phyloP scores from a whole-genome alignment of 73 alveolate species.

The Stentor roeselii region DNA sequence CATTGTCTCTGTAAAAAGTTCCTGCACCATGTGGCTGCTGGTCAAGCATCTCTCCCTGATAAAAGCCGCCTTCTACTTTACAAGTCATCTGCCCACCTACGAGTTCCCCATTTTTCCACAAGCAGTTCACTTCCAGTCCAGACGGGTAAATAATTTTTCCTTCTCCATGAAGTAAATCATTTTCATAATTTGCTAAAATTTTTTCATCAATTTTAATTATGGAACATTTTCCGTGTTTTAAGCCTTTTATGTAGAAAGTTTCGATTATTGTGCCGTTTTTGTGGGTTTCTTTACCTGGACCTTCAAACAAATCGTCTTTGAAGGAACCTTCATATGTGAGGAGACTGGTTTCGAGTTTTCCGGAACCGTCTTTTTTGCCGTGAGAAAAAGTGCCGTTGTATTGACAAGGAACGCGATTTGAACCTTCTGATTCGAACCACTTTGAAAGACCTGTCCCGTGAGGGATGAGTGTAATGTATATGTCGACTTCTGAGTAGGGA shows the following conservation, averaged over 20 bases:
- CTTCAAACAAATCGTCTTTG: constrained; percentile 18
- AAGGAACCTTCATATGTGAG: constrained; percentile 67
- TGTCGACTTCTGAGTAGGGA: background rate
- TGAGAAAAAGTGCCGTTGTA: constrained; percentile 61
- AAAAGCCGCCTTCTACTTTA: background rate
- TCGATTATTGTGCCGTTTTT: background rate
- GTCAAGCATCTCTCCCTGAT: background rate
- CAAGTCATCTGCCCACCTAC: background rate
- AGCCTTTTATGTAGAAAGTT: background rate
- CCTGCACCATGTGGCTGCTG: background rate
- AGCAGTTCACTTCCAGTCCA: background rate
- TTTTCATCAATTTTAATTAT: background rate
- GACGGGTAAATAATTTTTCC: background rate
- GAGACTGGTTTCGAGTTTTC: constrained; percentile 38
- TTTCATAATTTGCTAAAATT: background rate
- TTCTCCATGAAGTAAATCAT: background rate
- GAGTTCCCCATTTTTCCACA: background rate
- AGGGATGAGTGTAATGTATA: background rate
- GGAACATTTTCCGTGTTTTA: background rate
- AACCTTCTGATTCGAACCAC: background rate
- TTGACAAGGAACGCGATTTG: too few species aligned
- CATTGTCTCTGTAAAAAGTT: background rate
- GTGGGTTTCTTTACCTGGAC: background rate
- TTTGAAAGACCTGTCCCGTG: background rate
- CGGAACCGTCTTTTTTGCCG: constrained; percentile 59